These are phyloP conservation scores for Xylaria grammica DNA, from an alignment of 495 filamentous ascomycete species.

Conservation along the genomic window DNA sequence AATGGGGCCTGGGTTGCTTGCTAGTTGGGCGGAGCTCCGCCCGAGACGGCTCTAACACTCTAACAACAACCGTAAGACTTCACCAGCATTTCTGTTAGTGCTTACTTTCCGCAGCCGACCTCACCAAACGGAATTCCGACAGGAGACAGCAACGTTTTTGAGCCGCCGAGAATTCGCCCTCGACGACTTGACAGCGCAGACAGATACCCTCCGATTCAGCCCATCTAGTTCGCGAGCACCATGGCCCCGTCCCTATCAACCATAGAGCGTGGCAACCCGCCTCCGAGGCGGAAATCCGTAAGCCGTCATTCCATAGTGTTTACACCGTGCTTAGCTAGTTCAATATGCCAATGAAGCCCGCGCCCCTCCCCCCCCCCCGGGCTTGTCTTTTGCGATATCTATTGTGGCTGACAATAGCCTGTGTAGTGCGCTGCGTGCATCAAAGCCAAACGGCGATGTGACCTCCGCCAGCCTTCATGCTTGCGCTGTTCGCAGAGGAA, in stretches of 20 bases:
- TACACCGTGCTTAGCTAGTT: neutral
- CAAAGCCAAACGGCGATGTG: constrained; percentile 58
- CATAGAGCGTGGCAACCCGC: constrained; percentile 41
- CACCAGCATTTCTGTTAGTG: neutral
- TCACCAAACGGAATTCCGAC: constrained; percentile 1
- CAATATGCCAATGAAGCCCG: too few relatives aligned
- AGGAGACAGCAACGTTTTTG: neutral
- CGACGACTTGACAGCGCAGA: neutral
- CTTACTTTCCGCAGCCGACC: neutral
- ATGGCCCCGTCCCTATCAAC: constrained; percentile 38
- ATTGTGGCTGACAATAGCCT: neutral
- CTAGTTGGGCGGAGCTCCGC: constrained; percentile 13
- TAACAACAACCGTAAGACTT: neutral
- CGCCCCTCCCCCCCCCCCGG: too few relatives aligned
- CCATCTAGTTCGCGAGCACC: neutral
- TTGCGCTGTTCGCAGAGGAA: constrained; percentile 50
- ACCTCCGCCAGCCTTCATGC: constrained; percentile 53
- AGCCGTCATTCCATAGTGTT: neutral
- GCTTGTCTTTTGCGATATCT: too few relatives aligned
- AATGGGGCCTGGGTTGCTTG: neutral
- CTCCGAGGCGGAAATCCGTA: constrained; percentile 53
- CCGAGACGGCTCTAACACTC: neutral
- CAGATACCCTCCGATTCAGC: neutral
- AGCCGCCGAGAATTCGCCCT: neutral
- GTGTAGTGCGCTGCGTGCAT: constrained; percentile 54